Base-by-base conservation (phyloP, 2,329 filamentous ascomycete species). In the Phaeophleospora eucalypticola region DNA sequence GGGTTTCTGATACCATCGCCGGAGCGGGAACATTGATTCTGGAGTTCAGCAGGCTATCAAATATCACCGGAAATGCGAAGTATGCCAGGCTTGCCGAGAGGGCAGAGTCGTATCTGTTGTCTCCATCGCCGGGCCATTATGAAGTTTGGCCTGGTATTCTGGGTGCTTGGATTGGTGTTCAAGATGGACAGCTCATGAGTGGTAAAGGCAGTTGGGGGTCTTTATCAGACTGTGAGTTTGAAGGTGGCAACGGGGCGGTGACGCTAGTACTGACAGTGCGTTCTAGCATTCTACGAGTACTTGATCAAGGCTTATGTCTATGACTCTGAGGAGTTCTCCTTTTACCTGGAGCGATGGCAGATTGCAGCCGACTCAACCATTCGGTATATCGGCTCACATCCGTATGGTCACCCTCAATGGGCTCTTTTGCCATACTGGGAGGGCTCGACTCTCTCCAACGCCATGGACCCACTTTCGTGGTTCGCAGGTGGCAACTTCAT, bases 401-500 rank as follows among this genome's bases (percentile, higher is more conserved):
- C 64, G 0, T 58, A 53, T 15, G 58, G 61, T 0, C 59, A 61
- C 4, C 59, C 63, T 0, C 59, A 66, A 27, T 59, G 61, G 36
- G 64, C 58, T 1, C 53, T 65, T 15, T 53, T 64, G 10, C 57
- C 58, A 8, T 58, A 53, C 18, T 65, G 60, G 57, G 34, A 58
- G 10, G 61, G 58, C 2, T 29, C 14, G 1, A 19, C 20, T 0
- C 39, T 56, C 1, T 38, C 45, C 21, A 57, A 63, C 21, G 48
- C 51, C 24, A 63, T 59, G 50, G 63, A 65, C 32, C 52, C 57
- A 6, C 40, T 59, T 9, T 58, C 59, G 3, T 67, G 63, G 55
- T 95, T 95, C 61, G 80, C 86, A 45, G 89, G 87, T 24, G 89
- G 89, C 16, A 94, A 86, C 67, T 89, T 94, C 69, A 83, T 95